Base-by-base conservation (phyloP, 116 monocot genomes). In the Zostera marina region DNA sequence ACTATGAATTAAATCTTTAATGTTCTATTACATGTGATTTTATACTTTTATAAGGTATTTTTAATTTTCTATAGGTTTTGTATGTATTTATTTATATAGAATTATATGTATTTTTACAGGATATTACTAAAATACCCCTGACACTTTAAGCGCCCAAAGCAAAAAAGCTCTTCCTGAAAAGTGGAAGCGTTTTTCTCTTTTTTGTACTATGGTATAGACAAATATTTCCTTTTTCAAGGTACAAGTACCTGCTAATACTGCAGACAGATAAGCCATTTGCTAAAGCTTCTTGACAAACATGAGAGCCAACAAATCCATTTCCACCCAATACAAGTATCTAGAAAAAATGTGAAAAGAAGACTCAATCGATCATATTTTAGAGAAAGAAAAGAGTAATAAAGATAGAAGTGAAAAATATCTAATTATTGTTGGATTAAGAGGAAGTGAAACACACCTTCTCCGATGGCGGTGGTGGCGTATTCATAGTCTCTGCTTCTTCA, bases 281-380 rank as follows among this genome's bases (percentile, higher is more conserved):
- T 66, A 85, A 61, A 60, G 96, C 96, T 70, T 89, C 96, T 60
- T 76, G 82, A 64, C 96, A 98, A 66, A 98, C 66, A 60, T 98
- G 90, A 25, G 96, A 89, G 42, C 96, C 96, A 66, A 98, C 96
- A 71, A 83, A 98, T 53, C 96, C 96, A 75, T 85, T 98, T 44
- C 96, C 96, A 68, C 96, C 96, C 61, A 98, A 65, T 11, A 98
- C 83, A 56, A 98, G 90, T 12, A 89, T 63, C 96, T 88, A 66
- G 11, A 73, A 48, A 10, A 58, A 63, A 44, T 21, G 19, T 47
- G 42, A 65, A 52, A 12, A 22, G 54, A 43, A 61, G 17, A 62
- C 48, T n/a, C 42, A 43, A 53, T 11, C 9, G 21, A 19, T 17
- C 52, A 52, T 53, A 23, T 24, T 45, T 41, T 4, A 23, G 20